Percentiles rank a stretch among this genome's conserved stretches.
phyloP scores from a whole-genome alignment of 306 rosid species.

The Fragaria ananassa region DNA sequence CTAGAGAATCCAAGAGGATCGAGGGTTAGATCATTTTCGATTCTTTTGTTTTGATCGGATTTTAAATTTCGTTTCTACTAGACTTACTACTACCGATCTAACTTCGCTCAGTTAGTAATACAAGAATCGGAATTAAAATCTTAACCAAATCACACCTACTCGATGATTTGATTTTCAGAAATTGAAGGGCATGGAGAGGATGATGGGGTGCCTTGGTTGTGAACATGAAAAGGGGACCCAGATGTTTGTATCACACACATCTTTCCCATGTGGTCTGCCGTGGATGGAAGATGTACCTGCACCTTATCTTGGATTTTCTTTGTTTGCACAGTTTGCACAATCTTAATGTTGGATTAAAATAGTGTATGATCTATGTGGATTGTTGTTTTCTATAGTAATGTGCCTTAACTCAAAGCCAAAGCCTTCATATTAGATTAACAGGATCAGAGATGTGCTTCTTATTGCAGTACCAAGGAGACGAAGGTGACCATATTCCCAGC shows the following conservation, averaged over 20 bases:
- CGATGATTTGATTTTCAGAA: not conserved
- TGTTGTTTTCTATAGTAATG: constrained; percentile 1
- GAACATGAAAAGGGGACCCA: constrained; percentile 26
- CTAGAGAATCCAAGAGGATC: not conserved
- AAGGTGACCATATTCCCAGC: constrained; percentile 5
- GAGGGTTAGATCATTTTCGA: not conserved
- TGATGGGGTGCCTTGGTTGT: not conserved
- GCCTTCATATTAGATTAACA: not conserved
- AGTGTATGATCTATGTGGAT: not conserved
- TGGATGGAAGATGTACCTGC: constrained; percentile 6
- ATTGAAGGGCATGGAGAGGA: not conserved
- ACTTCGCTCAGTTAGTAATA: not conserved
- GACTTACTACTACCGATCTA: too few relatives aligned
- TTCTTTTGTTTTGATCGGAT: not conserved
- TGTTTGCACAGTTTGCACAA: not conserved
- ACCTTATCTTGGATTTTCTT: constrained; percentile 10
- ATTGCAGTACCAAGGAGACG: not conserved
- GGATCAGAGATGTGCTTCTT: not conserved
- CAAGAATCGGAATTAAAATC: not conserved
- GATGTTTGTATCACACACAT: constrained; percentile 20
- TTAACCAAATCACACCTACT: not conserved
- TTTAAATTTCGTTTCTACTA: too few relatives aligned
- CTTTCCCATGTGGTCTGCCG: constrained; percentile 47
- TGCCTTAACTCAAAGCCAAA: not conserved
- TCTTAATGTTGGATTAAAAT: not conserved